A percentile compares a stretch with the other conserved stretches of the same genome.
Conservation (phyloP, 2,329 filamentous ascomycete species). For the Cladosporium sp. region DNA sequence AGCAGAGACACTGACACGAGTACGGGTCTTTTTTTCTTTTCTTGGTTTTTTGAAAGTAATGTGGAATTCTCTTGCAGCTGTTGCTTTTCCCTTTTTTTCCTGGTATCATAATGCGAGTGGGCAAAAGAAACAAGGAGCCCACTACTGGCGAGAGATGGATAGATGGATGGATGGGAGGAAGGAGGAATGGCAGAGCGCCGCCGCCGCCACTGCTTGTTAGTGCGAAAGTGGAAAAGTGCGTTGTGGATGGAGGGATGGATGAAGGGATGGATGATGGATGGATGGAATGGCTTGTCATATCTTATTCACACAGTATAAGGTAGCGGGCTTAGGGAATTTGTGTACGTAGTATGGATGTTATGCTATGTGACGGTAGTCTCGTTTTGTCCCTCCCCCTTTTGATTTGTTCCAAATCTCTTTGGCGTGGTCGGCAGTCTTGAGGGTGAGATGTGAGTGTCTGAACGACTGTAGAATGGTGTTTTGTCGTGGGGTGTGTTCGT, state of each 20-base stretch:
- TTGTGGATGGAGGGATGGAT: not conserved
- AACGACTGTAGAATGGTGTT: too few relatives aligned
- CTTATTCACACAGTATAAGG: slow-evolving; percentile 8
- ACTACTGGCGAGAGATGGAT: not conserved
- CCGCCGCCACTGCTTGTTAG: not conserved
- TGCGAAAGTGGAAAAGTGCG: not conserved
- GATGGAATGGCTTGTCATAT: not conserved
- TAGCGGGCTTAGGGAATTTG: not conserved
- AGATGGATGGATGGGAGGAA: not conserved
- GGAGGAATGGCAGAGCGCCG: not conserved
- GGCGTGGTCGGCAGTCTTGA: too few relatives aligned
- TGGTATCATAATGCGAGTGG: not conserved
- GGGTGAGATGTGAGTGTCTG: too few relatives aligned
- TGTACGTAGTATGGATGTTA: slow-evolving; percentile 2
- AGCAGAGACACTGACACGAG: too few relatives aligned
- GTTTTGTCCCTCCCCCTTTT: too few relatives aligned
- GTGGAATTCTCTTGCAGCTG: not conserved
- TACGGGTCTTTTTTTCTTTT: not conserved
- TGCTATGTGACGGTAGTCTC: not conserved
- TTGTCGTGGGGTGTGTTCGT: too few relatives aligned
- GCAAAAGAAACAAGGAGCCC: not conserved
- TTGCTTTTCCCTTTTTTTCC: not conserved
- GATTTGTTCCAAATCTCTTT: too few relatives aligned
- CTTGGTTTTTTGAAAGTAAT: not conserved
- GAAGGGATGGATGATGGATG: too few relatives aligned